A percentile compares a stretch with the other conserved stretches of the same genome.
Conservation (phyloP, 345 rosid species). For the Cardiospermum halicacabum region DNA sequence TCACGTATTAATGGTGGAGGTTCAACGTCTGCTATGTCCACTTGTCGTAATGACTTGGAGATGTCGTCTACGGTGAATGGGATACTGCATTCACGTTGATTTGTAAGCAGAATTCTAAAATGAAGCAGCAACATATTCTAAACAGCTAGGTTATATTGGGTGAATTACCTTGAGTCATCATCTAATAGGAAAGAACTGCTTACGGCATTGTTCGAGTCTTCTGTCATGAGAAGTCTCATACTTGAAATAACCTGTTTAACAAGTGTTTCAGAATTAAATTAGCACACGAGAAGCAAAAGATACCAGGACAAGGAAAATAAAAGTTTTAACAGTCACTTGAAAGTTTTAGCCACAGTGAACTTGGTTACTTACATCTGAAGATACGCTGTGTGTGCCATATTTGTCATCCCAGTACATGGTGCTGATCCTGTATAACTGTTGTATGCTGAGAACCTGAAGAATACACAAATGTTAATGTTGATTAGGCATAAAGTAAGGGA, state of each 20-base stretch:
- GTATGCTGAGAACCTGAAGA: slow-evolving; percentile 89
- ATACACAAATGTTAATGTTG: slow-evolving; percentile 5
- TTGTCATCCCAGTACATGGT: slow-evolving; percentile 99
- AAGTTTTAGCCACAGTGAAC: not conserved
- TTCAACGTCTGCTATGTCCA: slow-evolving; percentile 80
- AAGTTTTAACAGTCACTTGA: not conserved
- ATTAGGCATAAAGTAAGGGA: not conserved
- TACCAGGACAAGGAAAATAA: not conserved
- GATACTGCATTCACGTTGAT: slow-evolving; percentile 52
- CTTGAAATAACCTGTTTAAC: slow-evolving; percentile 68
- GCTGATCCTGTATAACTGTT: slow-evolving; percentile 91
- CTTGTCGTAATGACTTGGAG: slow-evolving; percentile 88
- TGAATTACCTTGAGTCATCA: slow-evolving; percentile 88
- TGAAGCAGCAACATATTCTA: not conserved
- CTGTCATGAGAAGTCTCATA: slow-evolving; percentile 97
- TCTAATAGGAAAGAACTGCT: slow-evolving; percentile 94
- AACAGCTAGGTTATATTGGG: not conserved
- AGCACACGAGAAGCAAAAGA: not conserved
- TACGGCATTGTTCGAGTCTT: slow-evolving; percentile 88
- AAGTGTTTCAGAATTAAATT: slow-evolving; percentile 9
- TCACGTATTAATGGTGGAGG: slow-evolving; percentile 85
- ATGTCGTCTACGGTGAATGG: slow-evolving; percentile 98
- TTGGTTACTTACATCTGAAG: slow-evolving; percentile 71
- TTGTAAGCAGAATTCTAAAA: slow-evolving; percentile 7
- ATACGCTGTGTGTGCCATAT: slow-evolving; percentile 92